A percentile compares a stretch with the other conserved stretches of the same genome.
phyloP scores from a whole-genome alignment of 1,139 yeast species.

The Suhomyces terraborum region DNA sequence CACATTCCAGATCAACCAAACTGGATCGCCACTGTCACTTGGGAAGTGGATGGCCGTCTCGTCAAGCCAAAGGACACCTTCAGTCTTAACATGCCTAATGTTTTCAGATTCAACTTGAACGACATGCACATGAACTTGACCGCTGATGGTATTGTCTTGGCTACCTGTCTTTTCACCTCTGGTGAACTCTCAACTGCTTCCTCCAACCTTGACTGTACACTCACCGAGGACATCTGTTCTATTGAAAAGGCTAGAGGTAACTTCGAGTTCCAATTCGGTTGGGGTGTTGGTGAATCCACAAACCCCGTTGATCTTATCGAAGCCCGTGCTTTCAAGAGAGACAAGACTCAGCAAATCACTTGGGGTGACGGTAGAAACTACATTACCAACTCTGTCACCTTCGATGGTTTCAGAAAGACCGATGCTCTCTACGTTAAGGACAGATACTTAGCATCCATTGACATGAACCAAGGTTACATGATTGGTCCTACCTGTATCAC shows the following conservation, averaged over 20 bases:
- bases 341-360: background rate
- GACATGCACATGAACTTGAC: background rate
- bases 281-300: background rate
- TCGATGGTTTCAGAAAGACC: background rate
- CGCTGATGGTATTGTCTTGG: background rate
- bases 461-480: background rate
- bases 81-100: slow-evolving; percentile 2
- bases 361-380: background rate
- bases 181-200: background rate
- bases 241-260: background rate
- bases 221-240: background rate
- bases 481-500: background rate
- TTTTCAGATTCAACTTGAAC: background rate
- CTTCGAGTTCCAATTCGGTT: background rate
- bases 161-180: background rate
- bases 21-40: background rate
- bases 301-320: background rate
- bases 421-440: background rate
- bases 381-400: background rate
- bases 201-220: background rate
- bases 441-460: background rate
- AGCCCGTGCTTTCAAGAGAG: background rate
- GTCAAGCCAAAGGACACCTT: slow-evolving; percentile 1
- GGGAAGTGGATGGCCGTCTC: background rate
- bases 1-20: background rate